Evolutionary conservation across 495 filamentous ascomycete genomes (phyloP), one percentile per base, ranked within the genome.

Genomic region (Penicillium bialowiezense): DNA sequence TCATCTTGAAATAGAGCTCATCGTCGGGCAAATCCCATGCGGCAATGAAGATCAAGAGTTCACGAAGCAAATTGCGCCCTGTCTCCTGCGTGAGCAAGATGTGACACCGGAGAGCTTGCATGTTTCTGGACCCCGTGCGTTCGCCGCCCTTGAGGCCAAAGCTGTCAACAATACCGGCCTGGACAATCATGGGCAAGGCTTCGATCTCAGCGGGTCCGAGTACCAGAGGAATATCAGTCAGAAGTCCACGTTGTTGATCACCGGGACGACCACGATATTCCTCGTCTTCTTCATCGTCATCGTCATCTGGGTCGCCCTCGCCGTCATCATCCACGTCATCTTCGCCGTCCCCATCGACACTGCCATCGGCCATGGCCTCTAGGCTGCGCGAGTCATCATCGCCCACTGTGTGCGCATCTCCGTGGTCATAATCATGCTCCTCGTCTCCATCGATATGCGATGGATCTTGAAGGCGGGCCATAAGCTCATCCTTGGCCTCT

Each of bases 21-120:
- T 91, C 86, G 56, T 97, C 91, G 12, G 84, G 85, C 49, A 95
- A 84, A 60, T 97, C 91, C 91, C 91, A 97, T 12, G 93, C 90
- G 12, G 91, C 91, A 47, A 97, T 91, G 67, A 97, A 97, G 46
- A 97, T 95, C 18, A 97, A 75, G 42, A 97, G 81, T 58, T 97
- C 91, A 36, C 91, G 79, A 6, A 97, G 78, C 4, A 97, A 74
- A 55, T 93, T 96, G 34, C 88, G 82, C 13, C 91, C 91, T 48
- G 87, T 89, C 48, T 92, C 88, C 46, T 91, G 82, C 0, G 90
- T 89, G 45, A 97, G 73, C 29, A 97, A 77, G 47, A 95, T 88
- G 54, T 95, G 88, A 56, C 91, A 96, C 35, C 91, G 76, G 5
- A 90, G 84, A 32, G 87, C 85, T 62, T 95, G 88, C 65, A 92